Evolutionary conservation across 2,329 filamentous ascomycete species (phyloP).

Genomic region (Leptographium galeiforme): DNA sequence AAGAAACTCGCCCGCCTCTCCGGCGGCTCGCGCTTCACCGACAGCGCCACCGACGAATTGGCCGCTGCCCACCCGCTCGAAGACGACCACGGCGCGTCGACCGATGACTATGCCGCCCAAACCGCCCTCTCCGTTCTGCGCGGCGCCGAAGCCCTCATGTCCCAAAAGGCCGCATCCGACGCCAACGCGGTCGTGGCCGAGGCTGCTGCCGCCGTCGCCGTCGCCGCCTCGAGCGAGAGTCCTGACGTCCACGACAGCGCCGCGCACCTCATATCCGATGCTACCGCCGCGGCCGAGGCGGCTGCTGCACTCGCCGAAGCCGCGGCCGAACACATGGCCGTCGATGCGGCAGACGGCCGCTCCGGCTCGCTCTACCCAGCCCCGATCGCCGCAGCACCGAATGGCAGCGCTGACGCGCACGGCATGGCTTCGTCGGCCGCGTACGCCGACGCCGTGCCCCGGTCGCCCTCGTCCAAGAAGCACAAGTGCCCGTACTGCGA

Average conservation of each 20-base stretch:
- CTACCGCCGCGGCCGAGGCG: slow-evolving; percentile 4
- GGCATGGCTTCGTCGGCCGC: background rate
- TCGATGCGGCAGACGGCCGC: background rate
- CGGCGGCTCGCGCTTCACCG: slow-evolving; percentile 11
- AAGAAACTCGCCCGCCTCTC: slow-evolving; percentile 40
- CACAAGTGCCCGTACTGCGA: slow-evolving; percentile 95
- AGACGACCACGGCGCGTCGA: background rate
- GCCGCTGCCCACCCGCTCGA: background rate
- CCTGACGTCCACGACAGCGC: slow-evolving; percentile 18
- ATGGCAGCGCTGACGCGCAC: background rate
- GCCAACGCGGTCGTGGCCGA: slow-evolving; percentile 20
- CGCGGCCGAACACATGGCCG: slow-evolving; percentile 11
- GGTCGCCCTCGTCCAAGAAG: slow-evolving; percentile 74
- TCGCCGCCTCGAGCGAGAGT: slow-evolving; percentile 27
- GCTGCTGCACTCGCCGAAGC: slow-evolving; percentile 18
- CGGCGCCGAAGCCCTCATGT: slow-evolving; percentile 8
- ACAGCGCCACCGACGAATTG: background rate
- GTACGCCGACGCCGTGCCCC: slow-evolving; percentile 33
- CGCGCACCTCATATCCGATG: slow-evolving; percentile 17
- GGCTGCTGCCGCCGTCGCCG: slow-evolving; percentile 25
- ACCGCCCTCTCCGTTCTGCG: slow-evolving; percentile 25
- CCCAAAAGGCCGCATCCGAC: slow-evolving; percentile 18
- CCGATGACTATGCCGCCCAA: slow-evolving; percentile 41
- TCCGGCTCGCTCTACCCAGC: background rate
- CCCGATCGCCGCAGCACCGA: background rate